These are phyloP conservation scores for Diaporthe citriasiana DNA, from an alignment of 2,329 filamentous ascomycete genomes.

Conservation along the genomic window DNA sequence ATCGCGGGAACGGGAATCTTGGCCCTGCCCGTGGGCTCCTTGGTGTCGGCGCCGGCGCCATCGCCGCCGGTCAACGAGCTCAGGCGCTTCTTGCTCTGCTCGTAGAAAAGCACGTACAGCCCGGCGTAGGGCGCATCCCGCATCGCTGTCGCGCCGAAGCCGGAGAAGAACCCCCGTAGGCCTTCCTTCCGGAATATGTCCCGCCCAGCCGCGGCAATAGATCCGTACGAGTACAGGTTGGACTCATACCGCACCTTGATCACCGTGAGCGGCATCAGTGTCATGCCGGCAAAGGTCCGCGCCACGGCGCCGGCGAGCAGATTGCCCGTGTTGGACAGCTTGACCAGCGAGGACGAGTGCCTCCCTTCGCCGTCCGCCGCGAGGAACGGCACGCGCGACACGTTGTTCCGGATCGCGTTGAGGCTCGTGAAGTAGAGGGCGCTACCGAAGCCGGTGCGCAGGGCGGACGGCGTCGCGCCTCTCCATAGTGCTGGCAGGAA, in stretches of 20 bases:
- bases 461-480: conserved; percentile 90
- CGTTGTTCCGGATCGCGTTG: conserved; percentile 82
- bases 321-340: conserved; percentile 87
- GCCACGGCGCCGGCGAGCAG: conserved; percentile 87
- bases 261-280: conserved; percentile 96
- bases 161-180: conserved; percentile 87
- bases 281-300: conserved; percentile 86
- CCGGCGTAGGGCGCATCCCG: conserved; percentile 97
- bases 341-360: conserved; percentile 81
- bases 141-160: conserved; percentile 93
- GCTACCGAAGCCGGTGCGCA: conserved; percentile 92
- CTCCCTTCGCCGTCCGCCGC: conserved; percentile 59
- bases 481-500: conserved; percentile 85
- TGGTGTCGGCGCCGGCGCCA: neutral
- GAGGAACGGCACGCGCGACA: conserved; percentile 62
- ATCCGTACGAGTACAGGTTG: conserved; percentile 85
- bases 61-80: conserved; percentile 48
- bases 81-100: conserved; percentile 80
- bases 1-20: conserved; percentile 45
- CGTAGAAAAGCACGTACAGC: conserved; percentile 94
- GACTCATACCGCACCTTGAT: conserved; percentile 98
- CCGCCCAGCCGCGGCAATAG: conserved; percentile 77
- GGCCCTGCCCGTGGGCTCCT: conserved; percentile 20
- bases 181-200: conserved; percentile 84
- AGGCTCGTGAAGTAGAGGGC: conserved; percentile 95